Base-by-base conservation (phyloP, 805 yeast genomes). In the Cyberlindnera suaveolens region DNA sequence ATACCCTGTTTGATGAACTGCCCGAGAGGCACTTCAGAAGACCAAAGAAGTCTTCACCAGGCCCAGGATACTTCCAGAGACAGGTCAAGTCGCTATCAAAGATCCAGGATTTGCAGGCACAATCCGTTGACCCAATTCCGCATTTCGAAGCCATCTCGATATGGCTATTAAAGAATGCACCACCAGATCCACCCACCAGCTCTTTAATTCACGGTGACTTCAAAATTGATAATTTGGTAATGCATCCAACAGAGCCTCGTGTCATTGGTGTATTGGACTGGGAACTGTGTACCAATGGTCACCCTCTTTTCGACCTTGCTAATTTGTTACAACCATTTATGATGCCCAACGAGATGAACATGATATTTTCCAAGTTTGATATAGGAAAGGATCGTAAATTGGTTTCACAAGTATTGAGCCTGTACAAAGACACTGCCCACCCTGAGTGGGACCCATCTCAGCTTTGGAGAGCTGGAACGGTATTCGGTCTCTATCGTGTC, bases 251-350 rank as follows among this genome's bases (percentile, higher is more conserved):
- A 1, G 66, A 69, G 37, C 70, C 71, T 17, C 56, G 58, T 36
- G 76, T 78, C 3, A 61, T 72, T 39, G 82, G 83, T 0, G 74
- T 79, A 3, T 63, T 79, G 34, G 85, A 79, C 54, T 79, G 85
- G 85, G 85, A 79, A 54, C 61, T 79, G 33, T 77, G 82, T 48
- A 79, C 85, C 0, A 64, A 75, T 44, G 85, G 85, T 0, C 82
- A 78, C 50, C 85, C 85, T 1, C 57, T 78, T 36, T 78, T 80
- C 46, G 85, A 79, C 51, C 61, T 79, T 27, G 75, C 82, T 15
- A 79, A 79, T 53, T 64, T 78, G 26, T 61, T 79, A 20, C 81
- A 75, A 53, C 79, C 82, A 11, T 77, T 70, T 53, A 67, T 64
- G 36, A 53, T 75, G 44, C 74, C 82, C 1, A 51, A 56, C 8